These are phyloP conservation scores for Aspergillus affinis DNA, from an alignment of 495 filamentous ascomycete species.

Conservation along the genomic window DNA sequence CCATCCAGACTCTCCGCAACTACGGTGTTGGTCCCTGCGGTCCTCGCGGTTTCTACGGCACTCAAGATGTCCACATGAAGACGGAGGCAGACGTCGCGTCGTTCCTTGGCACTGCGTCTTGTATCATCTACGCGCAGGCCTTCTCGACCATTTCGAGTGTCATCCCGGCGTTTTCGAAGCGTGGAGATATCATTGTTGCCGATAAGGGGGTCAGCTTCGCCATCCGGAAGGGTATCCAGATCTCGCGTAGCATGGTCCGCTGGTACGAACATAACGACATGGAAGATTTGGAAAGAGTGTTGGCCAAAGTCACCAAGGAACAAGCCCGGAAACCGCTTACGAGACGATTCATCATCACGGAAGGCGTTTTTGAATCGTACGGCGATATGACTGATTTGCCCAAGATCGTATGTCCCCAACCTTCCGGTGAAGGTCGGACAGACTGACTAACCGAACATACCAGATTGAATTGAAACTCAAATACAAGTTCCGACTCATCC, in stretches of 20 bases:
- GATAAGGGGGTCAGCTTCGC: slow-evolving; percentile 93
- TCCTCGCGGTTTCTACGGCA: slow-evolving; percentile 96
- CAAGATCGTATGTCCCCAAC: slow-evolving; percentile 31
- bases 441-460: slow-evolving; percentile 1
- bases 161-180: slow-evolving; percentile 93
- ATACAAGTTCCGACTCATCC: slow-evolving; percentile 96
- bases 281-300: slow-evolving; percentile 84
- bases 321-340: slow-evolving; percentile 87
- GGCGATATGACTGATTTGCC: slow-evolving; percentile 82
- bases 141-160: slow-evolving; percentile 94
- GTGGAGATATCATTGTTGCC: slow-evolving; percentile 97
- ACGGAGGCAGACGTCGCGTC: slow-evolving; percentile 91
- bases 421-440: neutral
- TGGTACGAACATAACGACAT: slow-evolving; percentile 98
- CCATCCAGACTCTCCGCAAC: slow-evolving; percentile 85
- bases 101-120: slow-evolving; percentile 79
- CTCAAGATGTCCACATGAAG: slow-evolving; percentile 97
- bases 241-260: slow-evolving; percentile 80
- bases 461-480: slow-evolving; percentile 86
- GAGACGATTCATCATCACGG: slow-evolving; percentile 91
- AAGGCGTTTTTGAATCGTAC: slow-evolving; percentile 88
- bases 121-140: slow-evolving; percentile 92
- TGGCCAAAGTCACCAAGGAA: slow-evolving; percentile 82
- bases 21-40: slow-evolving; percentile 97
- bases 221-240: slow-evolving; percentile 90